Percentiles rank a stretch among this genome's conserved stretches.
Conservation (phyloP, 2,329 filamentous ascomycete species). For the Pseudogymnoascus sp. region DNA sequence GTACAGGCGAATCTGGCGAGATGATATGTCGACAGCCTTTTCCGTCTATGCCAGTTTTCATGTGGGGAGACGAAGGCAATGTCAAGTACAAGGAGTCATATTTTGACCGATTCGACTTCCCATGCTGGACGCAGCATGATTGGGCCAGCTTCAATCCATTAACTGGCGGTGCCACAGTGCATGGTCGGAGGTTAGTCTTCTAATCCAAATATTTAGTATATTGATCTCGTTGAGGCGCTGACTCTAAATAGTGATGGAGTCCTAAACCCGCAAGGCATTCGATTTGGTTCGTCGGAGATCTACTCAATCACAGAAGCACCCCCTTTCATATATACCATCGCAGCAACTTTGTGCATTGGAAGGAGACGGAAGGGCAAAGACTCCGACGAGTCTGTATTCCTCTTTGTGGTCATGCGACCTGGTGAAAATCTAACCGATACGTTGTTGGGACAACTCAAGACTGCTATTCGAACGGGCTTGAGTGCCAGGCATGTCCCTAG, state of each 20-base stretch:
- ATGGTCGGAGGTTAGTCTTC: constrained; percentile 28
- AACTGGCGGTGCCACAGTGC: constrained; percentile 36
- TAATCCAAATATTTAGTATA: neutral
- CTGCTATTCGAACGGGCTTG: constrained; percentile 13
- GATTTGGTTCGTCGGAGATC: constrained; percentile 10
- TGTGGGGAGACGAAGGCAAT: constrained; percentile 37
- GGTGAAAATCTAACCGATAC: constrained; percentile 13
- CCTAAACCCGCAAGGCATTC: constrained; percentile 5
- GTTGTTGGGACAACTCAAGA: constrained; percentile 26
- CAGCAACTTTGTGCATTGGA: constrained; percentile 21
- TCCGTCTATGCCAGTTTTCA: constrained; percentile 39
- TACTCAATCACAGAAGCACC: constrained; percentile 36
- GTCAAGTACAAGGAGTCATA: constrained; percentile 38
- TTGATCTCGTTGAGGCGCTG: constrained; percentile 16
- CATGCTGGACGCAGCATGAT: constrained; percentile 41
- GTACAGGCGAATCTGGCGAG: constrained; percentile 35
- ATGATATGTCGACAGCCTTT: constrained; percentile 39
- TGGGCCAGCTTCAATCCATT: constrained; percentile 36
- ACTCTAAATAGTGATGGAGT: constrained; percentile 8
- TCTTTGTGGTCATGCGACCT: constrained; percentile 21
- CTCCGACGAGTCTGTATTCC: constrained; percentile 20
- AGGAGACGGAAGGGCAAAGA: constrained; percentile 15
- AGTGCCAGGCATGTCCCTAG: constrained; percentile 6
- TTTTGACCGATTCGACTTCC: constrained; percentile 36
- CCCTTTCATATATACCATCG: constrained; percentile 27